Conservation (phyloP, 148 eudicot genomes). For the Cornus controversa region DNA sequence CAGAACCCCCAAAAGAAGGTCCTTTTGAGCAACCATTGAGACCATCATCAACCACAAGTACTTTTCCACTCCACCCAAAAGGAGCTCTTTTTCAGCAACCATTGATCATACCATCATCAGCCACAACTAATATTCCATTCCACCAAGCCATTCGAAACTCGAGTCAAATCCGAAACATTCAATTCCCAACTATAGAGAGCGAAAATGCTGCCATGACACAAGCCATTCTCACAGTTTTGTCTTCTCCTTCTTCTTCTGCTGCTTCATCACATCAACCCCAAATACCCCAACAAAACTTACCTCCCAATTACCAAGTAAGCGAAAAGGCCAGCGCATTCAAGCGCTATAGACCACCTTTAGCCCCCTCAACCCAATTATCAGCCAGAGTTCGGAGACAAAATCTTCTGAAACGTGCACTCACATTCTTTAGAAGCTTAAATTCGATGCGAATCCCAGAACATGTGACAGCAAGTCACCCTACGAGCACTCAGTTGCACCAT, state of each 20-base stretch:
- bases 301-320: background rate
- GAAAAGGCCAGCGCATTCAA: constrained; percentile 50
- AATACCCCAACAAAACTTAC: background rate
- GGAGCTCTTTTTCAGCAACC: too few species aligned
- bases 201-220: constrained; percentile 62
- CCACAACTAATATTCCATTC: constrained; percentile 10
- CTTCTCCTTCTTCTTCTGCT: constrained; percentile 28
- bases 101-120: too few species aligned
- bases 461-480: constrained; percentile 33
- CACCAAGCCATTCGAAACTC: constrained; percentile 29
- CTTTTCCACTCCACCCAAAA: too few species aligned
- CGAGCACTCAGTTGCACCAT: constrained; percentile 62
- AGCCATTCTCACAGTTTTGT: constrained; percentile 59
- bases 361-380: constrained; percentile 8
- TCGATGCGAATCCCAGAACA: constrained; percentile 24
- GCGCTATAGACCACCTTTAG: constrained; percentile 23
- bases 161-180: constrained; percentile 24
- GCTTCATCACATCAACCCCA: constrained; percentile 12
- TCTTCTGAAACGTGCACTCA: constrained; percentile 44
- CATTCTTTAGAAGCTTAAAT: constrained; percentile 41
- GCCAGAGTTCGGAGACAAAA: constrained; percentile 29
- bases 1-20: constrained; percentile 21
- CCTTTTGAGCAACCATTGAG: background rate
- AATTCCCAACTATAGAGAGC: constrained; percentile 41
- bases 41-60: constrained; percentile 9